Base-by-base conservation (phyloP, 331 rosid genomes). In the Prunus yedoensis region DNA sequence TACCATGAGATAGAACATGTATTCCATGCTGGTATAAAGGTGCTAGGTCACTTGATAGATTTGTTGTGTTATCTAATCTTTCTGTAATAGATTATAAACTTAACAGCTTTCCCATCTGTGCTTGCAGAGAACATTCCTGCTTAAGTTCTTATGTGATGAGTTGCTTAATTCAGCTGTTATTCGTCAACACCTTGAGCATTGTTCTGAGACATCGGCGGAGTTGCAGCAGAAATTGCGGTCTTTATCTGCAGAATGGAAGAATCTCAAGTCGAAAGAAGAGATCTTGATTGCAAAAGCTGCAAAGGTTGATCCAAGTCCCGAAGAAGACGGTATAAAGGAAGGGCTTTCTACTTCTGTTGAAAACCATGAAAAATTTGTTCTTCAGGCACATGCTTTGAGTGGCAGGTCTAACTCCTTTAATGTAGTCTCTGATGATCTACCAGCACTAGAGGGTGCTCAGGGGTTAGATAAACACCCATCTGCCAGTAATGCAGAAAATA, bases 121-220 rank as follows among this genome's bases (percentile, higher is more conserved):
- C 74, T 66, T 89, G 87, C 98, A 95, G 99, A 89, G 97, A 86
- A 80, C 88, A 47, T 88, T 88, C 82, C 86, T 92, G 46, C 87
- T 95, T 75, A 92, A 92, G 83, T 89, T 88, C 84, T 84, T 95
- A 71, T 90, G 97, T 60, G 99, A 92, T 66, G 99, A 95, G 90
- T 80, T 95, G 84, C 96, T 92, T 71, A 88, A 85, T 84, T 87
- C 97, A 56, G 74, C 89, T 66, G 85, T 89, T 59, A 78, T 87
- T 61, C 96, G 83, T 59, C 99, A 90, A 78, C 98, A 95, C 85
- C 92, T 95, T 79, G 99, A 95, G 83, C 96, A 90, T 20, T 95
- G 96, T 88, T 75, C 91, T 14, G 98, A 95, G 85, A 70, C 84
- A 64, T 88, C 97, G 1, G 82, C 74, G 52, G 98, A 95, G 72